Evolutionary conservation across 2,329 filamentous ascomycete genomes (phyloP).

Genomic region (Pseudopithomyces chartarum): DNA sequence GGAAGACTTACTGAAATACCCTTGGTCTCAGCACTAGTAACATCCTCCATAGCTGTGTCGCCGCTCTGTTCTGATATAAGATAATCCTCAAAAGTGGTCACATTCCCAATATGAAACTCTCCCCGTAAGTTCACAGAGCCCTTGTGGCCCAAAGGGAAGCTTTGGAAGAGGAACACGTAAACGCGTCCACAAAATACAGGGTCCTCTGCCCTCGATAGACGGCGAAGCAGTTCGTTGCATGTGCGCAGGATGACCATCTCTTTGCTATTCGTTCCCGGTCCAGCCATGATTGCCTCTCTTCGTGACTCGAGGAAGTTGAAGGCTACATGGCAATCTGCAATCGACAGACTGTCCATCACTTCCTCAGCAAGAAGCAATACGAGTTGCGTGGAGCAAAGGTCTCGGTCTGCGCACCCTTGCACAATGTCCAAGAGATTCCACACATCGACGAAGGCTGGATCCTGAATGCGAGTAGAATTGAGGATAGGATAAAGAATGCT

Average conservation of each 20-base stretch:
- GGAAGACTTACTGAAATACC: neutral
- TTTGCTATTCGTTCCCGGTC: conserved; percentile 65
- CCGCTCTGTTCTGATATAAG: conserved; percentile 43
- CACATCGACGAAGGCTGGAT: conserved; percentile 77
- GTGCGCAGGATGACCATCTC: conserved; percentile 87
- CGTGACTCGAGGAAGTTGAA: conserved; percentile 96
- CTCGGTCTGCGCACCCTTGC: conserved; percentile 81
- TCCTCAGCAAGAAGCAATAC: conserved; percentile 93
- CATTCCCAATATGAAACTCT: conserved; percentile 94
- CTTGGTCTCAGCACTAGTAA: neutral
- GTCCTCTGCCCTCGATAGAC: conserved; percentile 93
- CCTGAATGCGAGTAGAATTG: conserved; percentile 76
- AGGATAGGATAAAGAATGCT: conserved; percentile 79
- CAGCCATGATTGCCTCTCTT: conserved; percentile 81
- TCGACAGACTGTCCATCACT: conserved; percentile 93
- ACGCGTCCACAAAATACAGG: conserved; percentile 96
- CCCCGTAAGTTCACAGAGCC: conserved; percentile 96
- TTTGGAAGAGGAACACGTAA: conserved; percentile 98
- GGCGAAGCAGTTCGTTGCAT: conserved; percentile 92
- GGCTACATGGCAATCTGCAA: conserved; percentile 84
- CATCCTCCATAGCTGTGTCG: conserved; percentile 70
- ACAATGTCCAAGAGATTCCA: conserved; percentile 95
- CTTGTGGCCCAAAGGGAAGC: conserved; percentile 93
- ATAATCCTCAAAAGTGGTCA: conserved; percentile 78
- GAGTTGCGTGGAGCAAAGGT: conserved; percentile 73